Evolutionary conservation across 2,329 filamentous ascomycete species (phyloP).

Genomic region (Hymenoscyphus repandus): DNA sequence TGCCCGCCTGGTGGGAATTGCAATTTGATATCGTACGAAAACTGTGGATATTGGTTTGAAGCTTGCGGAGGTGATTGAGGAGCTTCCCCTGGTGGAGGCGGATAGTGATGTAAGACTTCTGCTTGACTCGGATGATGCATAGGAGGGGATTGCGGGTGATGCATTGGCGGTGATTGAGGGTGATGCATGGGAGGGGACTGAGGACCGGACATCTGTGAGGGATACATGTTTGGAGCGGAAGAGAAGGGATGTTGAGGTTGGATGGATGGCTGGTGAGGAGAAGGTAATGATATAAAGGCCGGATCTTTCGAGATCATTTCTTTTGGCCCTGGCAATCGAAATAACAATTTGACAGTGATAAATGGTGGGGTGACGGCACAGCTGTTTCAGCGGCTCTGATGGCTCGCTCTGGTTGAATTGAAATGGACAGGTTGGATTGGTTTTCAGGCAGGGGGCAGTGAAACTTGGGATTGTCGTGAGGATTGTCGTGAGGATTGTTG

Average conservation of each 20-base stretch:
- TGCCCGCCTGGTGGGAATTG: slow-evolving; percentile 18
- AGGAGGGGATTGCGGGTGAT: neutral
- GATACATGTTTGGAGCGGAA: slow-evolving; percentile 6
- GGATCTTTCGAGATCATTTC: slow-evolving; percentile 14
- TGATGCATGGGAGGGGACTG: slow-evolving; percentile 5
- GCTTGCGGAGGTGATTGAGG: slow-evolving; percentile 12
- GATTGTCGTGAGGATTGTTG: slow-evolving; percentile 3
- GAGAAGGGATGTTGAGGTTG: slow-evolving; percentile 1
- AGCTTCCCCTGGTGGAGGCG: slow-evolving; percentile 12
- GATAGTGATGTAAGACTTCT: slow-evolving; percentile 9
- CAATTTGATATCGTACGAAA: slow-evolving; percentile 23
- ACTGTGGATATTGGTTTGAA: slow-evolving; percentile 19
- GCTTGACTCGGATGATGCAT: slow-evolving; percentile 3
- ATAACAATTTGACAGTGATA: neutral
- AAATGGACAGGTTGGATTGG: slow-evolving; percentile 6
- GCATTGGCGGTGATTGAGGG: slow-evolving; percentile 6
- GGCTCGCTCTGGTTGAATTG: slow-evolving; percentile 13
- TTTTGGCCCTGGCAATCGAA: neutral
- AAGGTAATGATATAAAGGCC: slow-evolving; percentile 7
- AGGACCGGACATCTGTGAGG: slow-evolving; percentile 7
- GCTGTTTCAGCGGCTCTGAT: slow-evolving; percentile 13
- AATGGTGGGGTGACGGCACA: slow-evolving; percentile 17
- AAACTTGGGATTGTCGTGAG: neutral
- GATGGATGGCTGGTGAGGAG: slow-evolving; percentile 4
- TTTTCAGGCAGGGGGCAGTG: slow-evolving; percentile 4